Base-by-base conservation (phyloP, 495 filamentous ascomycete genomes). In the Aspergillus wentii region DNA sequence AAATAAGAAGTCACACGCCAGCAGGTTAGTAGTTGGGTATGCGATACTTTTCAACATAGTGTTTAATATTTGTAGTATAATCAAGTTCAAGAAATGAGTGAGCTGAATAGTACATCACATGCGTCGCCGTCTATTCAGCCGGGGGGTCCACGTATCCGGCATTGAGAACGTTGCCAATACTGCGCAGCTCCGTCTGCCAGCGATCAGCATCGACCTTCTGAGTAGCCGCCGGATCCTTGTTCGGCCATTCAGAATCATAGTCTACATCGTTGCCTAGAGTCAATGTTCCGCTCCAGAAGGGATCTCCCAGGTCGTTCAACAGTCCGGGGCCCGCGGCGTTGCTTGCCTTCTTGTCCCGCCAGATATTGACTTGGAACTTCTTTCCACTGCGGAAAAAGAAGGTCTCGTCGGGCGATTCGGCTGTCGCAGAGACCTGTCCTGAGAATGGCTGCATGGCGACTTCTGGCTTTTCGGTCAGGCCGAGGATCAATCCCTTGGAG, bases 301-400 rank as follows among this genome's bases (percentile, higher is more conserved):
- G 11, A 1, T 27, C 15, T 14, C 21, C 39, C 9, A 50, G 17
- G 7, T 36, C 21, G 21, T 56, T 46, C 17, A 49, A 30, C 14
- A 53, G 21, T 6, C 52, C 52, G 14, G 49, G 52, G 9, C 52
- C 49, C 6, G 30, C 30, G 18, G 26, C 31, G 13, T n/a, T 31
- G 17, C 26, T 20, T 22, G 23, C 31, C 22, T 46, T 52, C 11
- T 38, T 21, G 30, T 66, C 60, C 17, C 49, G 40, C 33, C 49
- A 66, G 10, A 68, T 56, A 9, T 44, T 51, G 11, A 61, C 52
- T 17, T 51, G 30, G 43, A 56, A 60, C 11, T 33, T 48, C 30
- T 45, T 31, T 1, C 52, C 56, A 0, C 32, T 39, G 11, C 35
- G 42, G 52, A 68, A 68, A 52, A 66, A 66, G 51, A 66, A 59